Base-by-base conservation (phyloP, 352 stramenopile genomes). In the Pythium oligandrum region DNA sequence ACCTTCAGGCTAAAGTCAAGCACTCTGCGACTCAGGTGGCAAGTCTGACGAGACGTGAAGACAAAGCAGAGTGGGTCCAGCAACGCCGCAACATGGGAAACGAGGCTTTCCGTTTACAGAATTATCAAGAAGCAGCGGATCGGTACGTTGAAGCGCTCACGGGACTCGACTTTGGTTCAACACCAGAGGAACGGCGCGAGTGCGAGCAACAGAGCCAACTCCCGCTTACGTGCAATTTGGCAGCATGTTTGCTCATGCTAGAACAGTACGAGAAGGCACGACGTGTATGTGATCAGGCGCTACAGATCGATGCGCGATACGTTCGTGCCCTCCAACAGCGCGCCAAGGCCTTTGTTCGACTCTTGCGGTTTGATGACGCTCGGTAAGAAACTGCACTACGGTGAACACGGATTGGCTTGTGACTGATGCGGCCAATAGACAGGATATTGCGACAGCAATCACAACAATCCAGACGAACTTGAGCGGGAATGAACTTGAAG, bases 191-290 rank as follows among this genome's bases (percentile, higher is more conserved):
- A 17, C 77, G 75, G 40, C 55, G 65, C 12, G 31, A 64, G 10
- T 82, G 70, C 33, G 66, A 90, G 40, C 66, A 65, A 48, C 53
- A 74, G 3, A 44, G 75, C 4, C 81, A 93, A 49, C 57, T 91
- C n/a, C 80, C 76, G 17, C 56, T 91, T 6, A 89, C 83, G 5
- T 94, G 83, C 57, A 92, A 94, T 55, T 57, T 94, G 38, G 73
- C 68, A 26, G 78, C 83, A 30, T 90, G 81, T 35, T 77, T 92
- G 68, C 53, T 92, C 3, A 85, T 86, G 73, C 44, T 82, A 48
- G 68, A 88, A 73, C 73, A 90, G 64, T 90, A 75, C 71, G 64
- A 78, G 2, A 92, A 90, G 51, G 79, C 82, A 10, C 63, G 61
- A 12, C 61, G 74, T 47, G 83, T 92, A 48, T 75, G 67, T 39